phyloP scores from a whole-genome alignment of 164 flowering plant species.

The Vitis cinerea region DNA sequence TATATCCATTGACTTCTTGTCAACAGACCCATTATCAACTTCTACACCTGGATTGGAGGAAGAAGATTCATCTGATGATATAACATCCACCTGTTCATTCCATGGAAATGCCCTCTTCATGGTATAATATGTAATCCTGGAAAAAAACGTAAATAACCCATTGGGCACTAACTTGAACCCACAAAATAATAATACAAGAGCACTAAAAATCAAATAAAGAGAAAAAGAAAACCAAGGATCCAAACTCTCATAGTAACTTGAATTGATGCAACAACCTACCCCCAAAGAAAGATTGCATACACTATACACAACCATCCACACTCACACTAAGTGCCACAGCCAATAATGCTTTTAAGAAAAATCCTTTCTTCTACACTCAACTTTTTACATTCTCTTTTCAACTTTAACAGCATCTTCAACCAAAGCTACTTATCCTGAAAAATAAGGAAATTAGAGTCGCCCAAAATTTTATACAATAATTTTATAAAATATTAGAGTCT shows the following conservation, averaged over 20 bases:
- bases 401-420: too few relatives aligned
- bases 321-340: too few relatives aligned
- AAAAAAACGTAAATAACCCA: background rate
- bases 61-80: conserved; percentile 37
- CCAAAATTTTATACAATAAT: too few relatives aligned
- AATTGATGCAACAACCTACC: background rate
- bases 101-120: conserved; percentile 32
- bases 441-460: too few relatives aligned
- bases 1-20: background rate
- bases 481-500: too few relatives aligned
- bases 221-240: background rate
- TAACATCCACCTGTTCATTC: conserved; percentile 27
- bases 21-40: conserved; percentile 1
- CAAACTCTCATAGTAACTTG: background rate
- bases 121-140: background rate
- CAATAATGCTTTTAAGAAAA: too few relatives aligned
- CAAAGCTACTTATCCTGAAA: too few relatives aligned
- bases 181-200: background rate
- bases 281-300: too few relatives aligned
- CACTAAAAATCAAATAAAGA: background rate
- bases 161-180: background rate
- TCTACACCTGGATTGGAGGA: conserved; percentile 28
- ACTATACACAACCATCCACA: too few relatives aligned
- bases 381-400: too few relatives aligned
- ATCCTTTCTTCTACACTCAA: too few relatives aligned